These are phyloP conservation scores for Heteromeles arbutifolia DNA, from an alignment of 306 rosid genomes.

Conservation along the genomic window DNA sequence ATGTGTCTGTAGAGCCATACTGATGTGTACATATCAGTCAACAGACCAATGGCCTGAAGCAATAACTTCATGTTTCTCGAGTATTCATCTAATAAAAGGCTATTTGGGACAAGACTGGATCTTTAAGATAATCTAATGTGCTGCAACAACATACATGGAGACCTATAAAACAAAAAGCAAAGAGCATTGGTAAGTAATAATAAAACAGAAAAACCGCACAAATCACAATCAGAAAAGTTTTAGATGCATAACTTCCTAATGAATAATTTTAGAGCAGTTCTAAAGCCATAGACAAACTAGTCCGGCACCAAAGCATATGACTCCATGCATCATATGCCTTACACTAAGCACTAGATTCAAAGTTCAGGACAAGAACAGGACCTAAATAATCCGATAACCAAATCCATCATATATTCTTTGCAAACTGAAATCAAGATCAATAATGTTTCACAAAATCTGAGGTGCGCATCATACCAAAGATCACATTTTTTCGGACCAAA, in stretches of 20 bases:
- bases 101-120: no score
- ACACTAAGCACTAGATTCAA: background rate
- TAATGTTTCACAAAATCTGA: background rate
- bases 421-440: background rate
- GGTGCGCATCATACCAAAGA: background rate
- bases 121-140: constrained; percentile 23
- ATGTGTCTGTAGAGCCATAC: no score
- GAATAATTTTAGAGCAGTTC: background rate
- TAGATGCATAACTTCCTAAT: background rate
- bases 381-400: background rate
- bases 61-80: no score
- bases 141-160: constrained; percentile 34
- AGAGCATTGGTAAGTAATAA: no score
- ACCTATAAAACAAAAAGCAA: constrained; percentile 31
- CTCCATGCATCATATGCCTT: background rate
- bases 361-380: background rate
- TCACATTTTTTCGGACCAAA: background rate
- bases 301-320: background rate
- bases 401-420: background rate
- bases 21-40: no score
- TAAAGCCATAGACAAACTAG: background rate
- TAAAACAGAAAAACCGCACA: background rate
- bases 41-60: no score
- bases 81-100: no score
- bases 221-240: background rate